These are phyloP conservation scores for Chondrus crispus DNA, from an alignment of 23 red algal genomes.

Conservation along the genomic window DNA sequence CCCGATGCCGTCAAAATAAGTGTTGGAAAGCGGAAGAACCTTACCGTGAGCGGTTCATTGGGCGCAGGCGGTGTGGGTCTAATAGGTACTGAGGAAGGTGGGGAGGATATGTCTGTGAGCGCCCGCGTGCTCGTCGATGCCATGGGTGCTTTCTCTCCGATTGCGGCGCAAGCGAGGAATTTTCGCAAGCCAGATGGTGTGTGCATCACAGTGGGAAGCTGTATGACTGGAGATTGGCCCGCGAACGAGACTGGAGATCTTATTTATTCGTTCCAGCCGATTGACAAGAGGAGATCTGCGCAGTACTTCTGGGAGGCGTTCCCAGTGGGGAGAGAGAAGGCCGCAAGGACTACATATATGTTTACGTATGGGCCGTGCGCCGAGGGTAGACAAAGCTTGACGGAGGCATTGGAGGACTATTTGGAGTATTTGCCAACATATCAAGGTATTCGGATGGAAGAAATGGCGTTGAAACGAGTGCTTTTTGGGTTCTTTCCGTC, in stretches of 20 bases:
- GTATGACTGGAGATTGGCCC: conserved; percentile 48
- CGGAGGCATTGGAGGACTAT: conserved; percentile 72
- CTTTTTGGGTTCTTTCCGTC: conserved; percentile 87
- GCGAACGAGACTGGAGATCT: conserved; percentile 63
- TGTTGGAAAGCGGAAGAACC: not conserved
- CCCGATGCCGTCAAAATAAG: not conserved
- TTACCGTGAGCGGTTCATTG: conserved; percentile 4
- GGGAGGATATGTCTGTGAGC: not conserved
- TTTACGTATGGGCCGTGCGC: conserved; percentile 77
- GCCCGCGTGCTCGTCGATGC: conserved; percentile 72
- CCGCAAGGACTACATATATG: conserved; percentile 81
- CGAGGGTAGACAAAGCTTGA: conserved; percentile 50
- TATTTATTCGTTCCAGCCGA: conserved; percentile 61
- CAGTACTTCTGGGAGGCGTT: conserved; percentile 99
- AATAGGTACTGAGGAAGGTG: not conserved
- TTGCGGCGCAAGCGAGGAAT: conserved; percentile 63
- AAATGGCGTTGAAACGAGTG: conserved; percentile 57
- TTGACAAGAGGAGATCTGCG: conserved; percentile 18
- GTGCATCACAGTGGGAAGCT: conserved; percentile 87
- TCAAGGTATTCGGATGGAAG: conserved; percentile 49
- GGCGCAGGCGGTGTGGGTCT: conserved; percentile 68
- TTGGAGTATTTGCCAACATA: conserved; percentile 65
- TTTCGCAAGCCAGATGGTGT: conserved; percentile 70
- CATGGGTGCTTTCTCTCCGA: conserved; percentile 88
- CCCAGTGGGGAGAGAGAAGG: conserved; percentile 40